Evolutionary conservation across 768 basidiomycete genomes (phyloP).

Genomic region (Tephrocybe sp.): DNA sequence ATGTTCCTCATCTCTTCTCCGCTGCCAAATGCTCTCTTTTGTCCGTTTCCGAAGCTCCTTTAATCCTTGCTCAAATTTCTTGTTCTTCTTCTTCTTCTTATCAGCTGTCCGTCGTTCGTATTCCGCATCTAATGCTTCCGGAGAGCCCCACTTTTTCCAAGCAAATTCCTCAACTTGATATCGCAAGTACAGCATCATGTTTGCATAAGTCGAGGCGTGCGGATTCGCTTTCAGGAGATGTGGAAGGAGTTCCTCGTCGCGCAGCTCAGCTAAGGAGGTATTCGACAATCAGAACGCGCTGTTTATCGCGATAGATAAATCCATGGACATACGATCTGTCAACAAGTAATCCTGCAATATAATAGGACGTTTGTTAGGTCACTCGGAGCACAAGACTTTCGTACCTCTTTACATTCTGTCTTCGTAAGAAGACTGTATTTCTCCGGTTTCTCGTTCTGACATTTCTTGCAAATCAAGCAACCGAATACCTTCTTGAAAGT

Average conservation of each 20-base stretch:
- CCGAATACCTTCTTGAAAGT: constrained; percentile 68
- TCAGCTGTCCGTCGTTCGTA: constrained; percentile 5
- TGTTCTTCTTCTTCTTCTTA: constrained; percentile 44
- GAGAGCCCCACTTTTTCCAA: constrained; percentile 97
- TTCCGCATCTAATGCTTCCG: constrained; percentile 69
- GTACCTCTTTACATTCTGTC: constrained; percentile 94
- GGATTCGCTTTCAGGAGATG: constrained; percentile 72
- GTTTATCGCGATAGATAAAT: background rate
- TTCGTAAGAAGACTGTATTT: constrained; percentile 95
- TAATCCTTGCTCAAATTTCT: constrained; percentile 92
- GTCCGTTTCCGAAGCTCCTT: constrained; percentile 44
- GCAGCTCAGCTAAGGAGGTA: constrained; percentile 73
- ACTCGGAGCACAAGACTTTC: constrained; percentile 16
- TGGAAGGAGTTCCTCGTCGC: constrained; percentile 88
- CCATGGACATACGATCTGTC: constrained; percentile 72
- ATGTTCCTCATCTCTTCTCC: constrained; percentile 4
- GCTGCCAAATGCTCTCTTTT: constrained; percentile 8
- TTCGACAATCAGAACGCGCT: constrained; percentile 1
- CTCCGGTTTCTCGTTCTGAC: constrained; percentile 88
- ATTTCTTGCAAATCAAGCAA: constrained; percentile 83
- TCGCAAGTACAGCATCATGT: constrained; percentile 98
- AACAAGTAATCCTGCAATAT: constrained; percentile 81
- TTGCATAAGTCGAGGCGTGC: constrained; percentile 93
- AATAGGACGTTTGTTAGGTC: constrained; percentile 1
- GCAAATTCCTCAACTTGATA: constrained; percentile 96